Evolutionary conservation across 208 protist species (phyloP).

Genomic region (Acanthamoeba rhysodes): DNA sequence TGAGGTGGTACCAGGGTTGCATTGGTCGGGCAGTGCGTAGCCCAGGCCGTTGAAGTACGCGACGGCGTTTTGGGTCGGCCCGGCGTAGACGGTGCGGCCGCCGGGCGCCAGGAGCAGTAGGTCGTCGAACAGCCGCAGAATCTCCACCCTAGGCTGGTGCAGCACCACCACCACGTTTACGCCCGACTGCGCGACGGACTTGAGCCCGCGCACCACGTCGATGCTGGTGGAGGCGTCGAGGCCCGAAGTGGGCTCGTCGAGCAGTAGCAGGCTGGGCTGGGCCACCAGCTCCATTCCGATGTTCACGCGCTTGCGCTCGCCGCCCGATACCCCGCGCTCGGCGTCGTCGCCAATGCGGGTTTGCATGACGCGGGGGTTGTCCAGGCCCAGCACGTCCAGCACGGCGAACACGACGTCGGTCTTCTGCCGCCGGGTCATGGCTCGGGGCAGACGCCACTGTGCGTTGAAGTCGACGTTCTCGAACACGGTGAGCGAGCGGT

Average conservation of each 20-base stretch:
- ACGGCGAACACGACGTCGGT: slow-evolving; percentile 7
- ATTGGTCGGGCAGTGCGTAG: background rate
- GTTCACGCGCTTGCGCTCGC: slow-evolving; percentile 84
- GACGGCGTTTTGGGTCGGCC: background rate
- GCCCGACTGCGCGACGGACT: slow-evolving; percentile 37
- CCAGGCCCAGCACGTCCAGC: slow-evolving; percentile 31
- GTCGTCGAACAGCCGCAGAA: slow-evolving; percentile 83
- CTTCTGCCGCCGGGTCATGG: background rate
- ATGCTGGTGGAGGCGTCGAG: slow-evolving; percentile 56
- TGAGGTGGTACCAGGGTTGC: background rate
- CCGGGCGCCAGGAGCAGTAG: slow-evolving; percentile 77
- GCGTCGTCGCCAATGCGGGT: slow-evolving; percentile 81
- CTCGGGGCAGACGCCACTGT: background rate
- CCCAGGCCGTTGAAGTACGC: slow-evolving; percentile 40
- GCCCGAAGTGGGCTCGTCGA: slow-evolving; percentile 87
- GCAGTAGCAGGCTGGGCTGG: slow-evolving; percentile 84
- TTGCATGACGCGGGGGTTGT: background rate
- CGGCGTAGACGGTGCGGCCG: slow-evolving; percentile 54
- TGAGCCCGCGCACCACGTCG: slow-evolving; percentile 14
- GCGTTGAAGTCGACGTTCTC: slow-evolving; percentile 66
- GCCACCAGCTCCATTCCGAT: slow-evolving; percentile 87
- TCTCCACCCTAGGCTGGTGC: slow-evolving; percentile 84
- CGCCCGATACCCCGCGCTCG: slow-evolving; percentile 85
- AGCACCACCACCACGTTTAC: slow-evolving; percentile 83
- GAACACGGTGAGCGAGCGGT: slow-evolving; percentile 54